phyloP scores from a whole-genome alignment of 768 basidiomycete species.

The Serpula lacrymans region DNA sequence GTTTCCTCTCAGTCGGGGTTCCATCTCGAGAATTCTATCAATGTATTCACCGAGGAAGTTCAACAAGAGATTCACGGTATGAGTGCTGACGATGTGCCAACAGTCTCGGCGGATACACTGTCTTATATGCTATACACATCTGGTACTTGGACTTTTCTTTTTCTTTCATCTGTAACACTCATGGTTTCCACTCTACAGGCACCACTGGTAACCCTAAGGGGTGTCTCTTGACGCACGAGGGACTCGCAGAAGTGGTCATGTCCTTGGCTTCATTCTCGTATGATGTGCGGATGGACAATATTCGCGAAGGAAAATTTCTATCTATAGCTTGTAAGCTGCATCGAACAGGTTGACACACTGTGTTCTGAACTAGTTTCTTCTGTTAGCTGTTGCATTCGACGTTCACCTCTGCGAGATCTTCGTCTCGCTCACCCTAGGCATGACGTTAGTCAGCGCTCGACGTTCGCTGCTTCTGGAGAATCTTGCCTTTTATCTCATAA shows the following conservation, averaged over 20 bases:
- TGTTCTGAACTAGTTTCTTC: background rate
- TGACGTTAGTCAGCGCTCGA: constrained; percentile 40
- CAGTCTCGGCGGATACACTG: constrained; percentile 27
- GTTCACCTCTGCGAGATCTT: constrained; percentile 47
- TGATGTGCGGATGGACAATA: constrained; percentile 17
- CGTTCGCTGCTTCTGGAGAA: constrained; percentile 38
- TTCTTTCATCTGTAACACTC: background rate
- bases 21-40: constrained; percentile 15
- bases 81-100: constrained; percentile 23
- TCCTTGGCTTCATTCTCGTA: constrained; percentile 23
- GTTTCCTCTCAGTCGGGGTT: constrained; percentile 28
- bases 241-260: constrained; percentile 29
- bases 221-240: constrained; percentile 38
- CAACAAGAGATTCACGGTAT: constrained; percentile 26
- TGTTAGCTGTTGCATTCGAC: constrained; percentile 48
- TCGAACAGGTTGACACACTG: constrained; percentile 1
- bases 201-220: constrained; percentile 53
- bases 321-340: constrained; percentile 40
- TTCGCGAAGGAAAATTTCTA: constrained; percentile 31
- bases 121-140: constrained; percentile 51
- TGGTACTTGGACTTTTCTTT: constrained; percentile 24
- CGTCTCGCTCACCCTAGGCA: constrained; percentile 39
- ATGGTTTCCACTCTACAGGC: constrained; percentile 24
- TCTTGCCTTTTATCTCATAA: constrained; percentile 36
- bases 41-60: constrained; percentile 16